These are phyloP conservation scores for Rhododendron mucronatum DNA, from an alignment of 148 eudicot genomes.

Conservation along the genomic window DNA sequence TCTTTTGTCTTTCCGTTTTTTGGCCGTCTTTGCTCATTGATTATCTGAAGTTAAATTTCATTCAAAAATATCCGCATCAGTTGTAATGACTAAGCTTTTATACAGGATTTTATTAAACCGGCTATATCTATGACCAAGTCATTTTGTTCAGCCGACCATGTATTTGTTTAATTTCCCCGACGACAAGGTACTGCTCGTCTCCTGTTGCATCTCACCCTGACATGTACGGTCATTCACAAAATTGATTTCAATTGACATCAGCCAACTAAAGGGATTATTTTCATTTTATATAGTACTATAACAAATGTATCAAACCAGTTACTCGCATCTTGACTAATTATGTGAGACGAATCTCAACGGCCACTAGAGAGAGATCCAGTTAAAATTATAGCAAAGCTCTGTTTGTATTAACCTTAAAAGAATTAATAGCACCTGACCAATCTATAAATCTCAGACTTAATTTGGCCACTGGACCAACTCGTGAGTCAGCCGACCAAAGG, in stretches of 20 bases:
- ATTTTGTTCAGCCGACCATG: neutral
- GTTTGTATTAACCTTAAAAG: too few species aligned
- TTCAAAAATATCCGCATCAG: neutral
- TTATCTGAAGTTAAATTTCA: neutral
- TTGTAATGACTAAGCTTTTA: neutral
- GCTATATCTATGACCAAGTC: neutral
- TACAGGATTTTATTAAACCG: neutral
- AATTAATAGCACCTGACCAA: too few species aligned
- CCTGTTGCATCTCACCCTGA: neutral
- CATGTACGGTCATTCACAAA: neutral
- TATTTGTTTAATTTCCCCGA: neutral
- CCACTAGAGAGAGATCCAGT: neutral
- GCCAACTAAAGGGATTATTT: neutral
- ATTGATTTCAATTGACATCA: neutral
- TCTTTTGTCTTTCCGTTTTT: neutral
- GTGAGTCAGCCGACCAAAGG: neutral
- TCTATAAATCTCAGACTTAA: too few species aligned
- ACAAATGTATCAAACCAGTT: neutral
- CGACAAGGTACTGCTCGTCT: neutral
- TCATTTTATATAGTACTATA: too few species aligned
- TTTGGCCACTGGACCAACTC: neutral
- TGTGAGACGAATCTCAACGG: too few species aligned
- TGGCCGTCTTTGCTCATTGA: neutral
- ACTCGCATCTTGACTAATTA: too few species aligned
- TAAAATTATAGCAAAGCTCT: too few species aligned